A percentile compares a stretch with the other conserved stretches of the same genome.
phyloP scores from a whole-genome alignment of 78 protist genomes.

The Dictyostelium brefeldianum region DNA sequence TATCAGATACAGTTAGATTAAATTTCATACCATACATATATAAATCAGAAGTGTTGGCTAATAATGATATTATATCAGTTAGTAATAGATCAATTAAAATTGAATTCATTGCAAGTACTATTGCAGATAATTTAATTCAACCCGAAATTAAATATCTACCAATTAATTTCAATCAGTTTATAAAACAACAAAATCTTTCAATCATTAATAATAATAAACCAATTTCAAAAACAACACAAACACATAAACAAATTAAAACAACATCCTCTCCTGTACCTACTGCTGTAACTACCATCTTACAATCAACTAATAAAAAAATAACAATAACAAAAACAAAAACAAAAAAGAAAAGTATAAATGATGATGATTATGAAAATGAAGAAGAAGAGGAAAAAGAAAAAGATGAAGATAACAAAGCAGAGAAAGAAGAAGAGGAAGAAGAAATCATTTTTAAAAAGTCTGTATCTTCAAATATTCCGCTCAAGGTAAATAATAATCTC shows the following conservation, averaged over 20 bases:
- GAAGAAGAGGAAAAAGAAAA: conserved; percentile 2
- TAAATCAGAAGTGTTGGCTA: not conserved
- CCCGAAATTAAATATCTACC: not conserved
- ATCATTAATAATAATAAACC: too few species aligned
- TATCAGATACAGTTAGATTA: conserved; percentile 44
- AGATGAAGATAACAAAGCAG: not conserved
- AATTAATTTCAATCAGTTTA: too few species aligned
- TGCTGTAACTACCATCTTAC: not conserved
- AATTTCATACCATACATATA: conserved; percentile 43
- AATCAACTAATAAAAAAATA: not conserved
- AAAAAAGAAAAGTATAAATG: not conserved
- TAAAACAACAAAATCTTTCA: not conserved
- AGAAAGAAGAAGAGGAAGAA: conserved; percentile 7
- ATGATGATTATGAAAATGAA: not conserved
- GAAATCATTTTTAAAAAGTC: not conserved
- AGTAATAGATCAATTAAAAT: conserved; percentile 53
- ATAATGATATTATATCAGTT: conserved; percentile 40
- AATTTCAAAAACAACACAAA: not conserved
- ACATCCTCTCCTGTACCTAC: not conserved
- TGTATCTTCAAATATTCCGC: not conserved
- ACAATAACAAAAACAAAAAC: not conserved
- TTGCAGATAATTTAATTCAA: not conserved
- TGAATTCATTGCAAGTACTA: not conserved
- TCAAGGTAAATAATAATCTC: not conserved
- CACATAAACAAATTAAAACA: not conserved